Percentiles rank a stretch among this genome's conserved stretches.
phyloP scores from a whole-genome alignment of 2,329 filamentous ascomycete genomes.

The Aspergillus pseudoviridinutans region DNA sequence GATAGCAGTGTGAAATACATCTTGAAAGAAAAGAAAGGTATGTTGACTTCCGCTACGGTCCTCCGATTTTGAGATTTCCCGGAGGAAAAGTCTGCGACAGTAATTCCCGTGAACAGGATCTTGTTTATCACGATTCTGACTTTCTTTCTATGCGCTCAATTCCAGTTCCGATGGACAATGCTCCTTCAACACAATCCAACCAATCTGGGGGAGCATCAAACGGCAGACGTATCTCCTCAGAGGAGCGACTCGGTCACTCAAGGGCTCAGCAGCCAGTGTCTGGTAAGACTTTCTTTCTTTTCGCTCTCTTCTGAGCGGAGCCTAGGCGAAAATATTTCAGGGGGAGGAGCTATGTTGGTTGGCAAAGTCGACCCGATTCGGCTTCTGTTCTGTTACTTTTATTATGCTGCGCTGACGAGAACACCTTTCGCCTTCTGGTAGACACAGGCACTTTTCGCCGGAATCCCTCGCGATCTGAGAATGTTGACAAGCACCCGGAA shows the following conservation, averaged over 20 bases:
- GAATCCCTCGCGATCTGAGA: constrained; percentile 12
- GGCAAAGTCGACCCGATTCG: not conserved
- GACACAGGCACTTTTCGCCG: constrained; percentile 4
- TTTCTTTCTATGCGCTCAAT: not conserved
- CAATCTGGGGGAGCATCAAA: constrained; percentile 1
- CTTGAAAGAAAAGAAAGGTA: constrained; percentile 5
- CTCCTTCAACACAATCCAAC: constrained; percentile 4
- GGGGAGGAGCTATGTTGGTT: not conserved
- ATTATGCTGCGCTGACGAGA: not conserved
- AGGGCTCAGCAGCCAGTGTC: constrained; percentile 1
- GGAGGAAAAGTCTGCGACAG: not conserved
- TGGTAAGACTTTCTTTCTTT: constrained; percentile 7
- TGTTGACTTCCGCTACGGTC: not conserved
- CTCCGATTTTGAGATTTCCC: not conserved
- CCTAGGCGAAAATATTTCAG: not conserved
- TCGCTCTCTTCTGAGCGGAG: not conserved
- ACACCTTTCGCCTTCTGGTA: not conserved
- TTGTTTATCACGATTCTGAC: not conserved
- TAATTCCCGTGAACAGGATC: not conserved
- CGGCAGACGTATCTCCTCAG: not conserved
- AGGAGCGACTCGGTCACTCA: constrained; percentile 1
- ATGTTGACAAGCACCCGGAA: constrained; percentile 16
- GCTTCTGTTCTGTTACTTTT: not conserved
- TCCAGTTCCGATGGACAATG: constrained; percentile 13
- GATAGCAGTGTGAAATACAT: not conserved